Evolutionary conservation across 805 yeast species (phyloP).

Genomic region (Kodamaea leandrae): DNA sequence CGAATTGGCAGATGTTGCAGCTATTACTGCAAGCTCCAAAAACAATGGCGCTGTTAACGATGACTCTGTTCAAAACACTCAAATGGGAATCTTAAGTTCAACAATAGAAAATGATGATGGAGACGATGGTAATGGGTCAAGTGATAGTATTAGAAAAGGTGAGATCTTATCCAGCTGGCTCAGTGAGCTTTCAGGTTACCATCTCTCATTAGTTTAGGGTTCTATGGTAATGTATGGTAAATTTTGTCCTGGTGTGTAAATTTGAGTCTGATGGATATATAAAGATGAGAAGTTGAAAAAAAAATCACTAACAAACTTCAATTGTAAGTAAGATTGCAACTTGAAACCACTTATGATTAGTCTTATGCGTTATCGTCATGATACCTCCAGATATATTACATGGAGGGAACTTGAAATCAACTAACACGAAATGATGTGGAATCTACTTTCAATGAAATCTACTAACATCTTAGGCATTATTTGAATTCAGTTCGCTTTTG

Average conservation of each 20-base stretch:
- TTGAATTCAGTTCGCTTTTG: not conserved
- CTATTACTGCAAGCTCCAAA: constrained; percentile 1
- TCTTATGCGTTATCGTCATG: constrained; percentile 50
- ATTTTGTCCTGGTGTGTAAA: too few relatives aligned
- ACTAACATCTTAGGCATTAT: constrained; percentile 4
- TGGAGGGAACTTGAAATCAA: constrained; percentile 41
- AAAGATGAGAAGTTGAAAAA: not conserved
- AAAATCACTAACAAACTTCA: not conserved
- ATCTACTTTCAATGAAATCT: constrained; percentile 1
- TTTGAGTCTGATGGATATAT: not conserved
- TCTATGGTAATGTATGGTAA: too few relatives aligned
- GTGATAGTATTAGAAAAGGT: constrained; percentile 7
- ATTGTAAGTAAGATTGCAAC: constrained; percentile 4
- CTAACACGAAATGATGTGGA: constrained; percentile 44
- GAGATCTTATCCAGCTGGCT: constrained; percentile 8
- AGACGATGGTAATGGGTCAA: constrained; percentile 2
- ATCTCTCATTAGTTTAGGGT: constrained; percentile 1
- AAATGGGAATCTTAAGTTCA: constrained; percentile 14
- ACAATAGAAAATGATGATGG: constrained; percentile 10
- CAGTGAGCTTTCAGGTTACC: constrained; percentile 2
- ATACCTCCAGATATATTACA: constrained; percentile 35
- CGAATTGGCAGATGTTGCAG: constrained; percentile 13
- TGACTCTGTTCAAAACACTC: constrained; percentile 10
- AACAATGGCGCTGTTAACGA: constrained; percentile 6
- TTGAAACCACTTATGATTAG: constrained; percentile 26